Percentiles rank a stretch among this genome's conserved stretches.
Conservation (phyloP, 805 yeast genomes). For the Ogataea saltuana region DNA sequence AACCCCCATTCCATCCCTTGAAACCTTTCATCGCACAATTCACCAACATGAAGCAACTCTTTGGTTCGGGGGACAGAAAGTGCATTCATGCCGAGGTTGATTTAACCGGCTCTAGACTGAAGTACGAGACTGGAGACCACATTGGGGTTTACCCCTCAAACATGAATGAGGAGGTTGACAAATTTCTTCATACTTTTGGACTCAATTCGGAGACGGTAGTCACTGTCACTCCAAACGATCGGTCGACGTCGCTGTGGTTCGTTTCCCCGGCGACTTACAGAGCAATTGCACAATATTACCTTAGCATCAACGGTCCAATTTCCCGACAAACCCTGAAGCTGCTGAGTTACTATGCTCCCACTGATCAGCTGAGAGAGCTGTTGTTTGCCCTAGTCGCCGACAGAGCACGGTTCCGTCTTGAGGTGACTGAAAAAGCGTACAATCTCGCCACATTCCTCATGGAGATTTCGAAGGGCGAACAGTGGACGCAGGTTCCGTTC, state of each 20-base stretch:
- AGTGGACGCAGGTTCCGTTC: constrained; percentile 77
- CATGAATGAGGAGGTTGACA: constrained; percentile 60
- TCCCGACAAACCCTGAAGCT: constrained; percentile 77
- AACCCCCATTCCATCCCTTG: constrained; percentile 29
- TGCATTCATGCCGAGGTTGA: constrained; percentile 86
- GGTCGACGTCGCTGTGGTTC: constrained; percentile 55
- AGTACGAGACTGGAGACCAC: constrained; percentile 92
- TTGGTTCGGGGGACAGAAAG: constrained; percentile 54
- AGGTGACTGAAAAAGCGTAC: constrained; percentile 55
- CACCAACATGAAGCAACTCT: constrained; percentile 56
- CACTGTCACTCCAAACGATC: constrained; percentile 63
- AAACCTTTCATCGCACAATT: constrained; percentile 72
- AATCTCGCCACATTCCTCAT: constrained; percentile 72
- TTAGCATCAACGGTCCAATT: constrained; percentile 84
- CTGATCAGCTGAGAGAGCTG: constrained; percentile 46
- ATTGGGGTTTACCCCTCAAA: constrained; percentile 89
- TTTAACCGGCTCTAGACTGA: constrained; percentile 62
- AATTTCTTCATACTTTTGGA: constrained; percentile 61
- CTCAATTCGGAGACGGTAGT: constrained; percentile 55
- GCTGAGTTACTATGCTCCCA: constrained; percentile 76
- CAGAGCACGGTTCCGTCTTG: constrained; percentile 59
- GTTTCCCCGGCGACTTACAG: constrained; percentile 77
- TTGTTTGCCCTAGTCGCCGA: constrained; percentile 56
- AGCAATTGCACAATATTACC: constrained; percentile 71
- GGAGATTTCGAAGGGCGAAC: constrained; percentile 51